These are phyloP conservation scores for Tuber aestivum DNA, from an alignment of 495 filamentous ascomycete genomes.

Conservation along the genomic window DNA sequence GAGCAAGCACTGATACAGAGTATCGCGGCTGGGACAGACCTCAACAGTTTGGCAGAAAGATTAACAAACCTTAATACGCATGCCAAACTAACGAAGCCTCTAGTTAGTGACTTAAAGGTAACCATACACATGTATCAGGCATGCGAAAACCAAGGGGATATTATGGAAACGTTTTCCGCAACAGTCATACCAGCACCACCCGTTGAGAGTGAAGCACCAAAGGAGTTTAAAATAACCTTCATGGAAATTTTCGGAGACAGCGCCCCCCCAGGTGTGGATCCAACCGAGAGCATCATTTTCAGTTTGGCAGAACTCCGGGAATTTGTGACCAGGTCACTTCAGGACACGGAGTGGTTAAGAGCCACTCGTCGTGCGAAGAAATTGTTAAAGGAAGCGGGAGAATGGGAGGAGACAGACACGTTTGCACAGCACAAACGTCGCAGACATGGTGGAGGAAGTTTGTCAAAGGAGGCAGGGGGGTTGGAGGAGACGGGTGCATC, in stretches of 20 bases:
- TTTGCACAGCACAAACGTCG: neutral
- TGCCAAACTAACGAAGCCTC: neutral
- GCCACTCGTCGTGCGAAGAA: neutral
- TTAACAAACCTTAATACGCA: neutral
- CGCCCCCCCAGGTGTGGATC: neutral
- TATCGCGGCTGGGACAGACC: neutral
- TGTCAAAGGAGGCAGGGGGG: neutral
- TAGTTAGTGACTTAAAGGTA: neutral
- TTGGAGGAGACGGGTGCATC: neutral
- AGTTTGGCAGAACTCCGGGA: neutral
- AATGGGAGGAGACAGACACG: neutral
- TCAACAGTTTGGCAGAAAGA: neutral
- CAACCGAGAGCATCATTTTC: neutral
- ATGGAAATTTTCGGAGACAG: neutral
- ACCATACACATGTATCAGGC: neutral
- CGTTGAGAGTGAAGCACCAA: neutral
- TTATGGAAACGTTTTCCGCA: neutral
- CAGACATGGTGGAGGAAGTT: neutral
- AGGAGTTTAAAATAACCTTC: neutral
- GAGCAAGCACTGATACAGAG: neutral
- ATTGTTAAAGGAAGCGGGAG: neutral
- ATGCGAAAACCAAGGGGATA: neutral
- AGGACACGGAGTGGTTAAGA: neutral
- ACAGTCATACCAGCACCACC: neutral
- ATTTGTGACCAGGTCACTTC: neutral